Evolutionary conservation across 495 filamentous ascomycete species (phyloP).

Genomic region (Neurospora sp.): DNA sequence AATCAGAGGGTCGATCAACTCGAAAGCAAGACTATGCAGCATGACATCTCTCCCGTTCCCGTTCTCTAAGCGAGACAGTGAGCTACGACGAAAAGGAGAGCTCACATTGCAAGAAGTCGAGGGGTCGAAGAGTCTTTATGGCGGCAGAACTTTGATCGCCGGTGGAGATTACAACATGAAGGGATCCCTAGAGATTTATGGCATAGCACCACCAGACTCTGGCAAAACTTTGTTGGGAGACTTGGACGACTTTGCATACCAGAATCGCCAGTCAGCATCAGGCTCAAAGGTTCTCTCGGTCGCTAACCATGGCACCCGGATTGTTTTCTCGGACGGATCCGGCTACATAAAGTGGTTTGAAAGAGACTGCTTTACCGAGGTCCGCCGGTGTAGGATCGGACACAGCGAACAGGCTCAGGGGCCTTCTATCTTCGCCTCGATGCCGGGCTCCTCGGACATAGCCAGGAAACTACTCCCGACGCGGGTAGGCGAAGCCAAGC

Average conservation of each 20-base stretch:
- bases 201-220: constrained; percentile 31
- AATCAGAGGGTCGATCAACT: constrained; percentile 67
- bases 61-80: constrained; percentile 43
- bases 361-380: constrained; percentile 71
- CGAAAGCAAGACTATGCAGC: constrained; percentile 70
- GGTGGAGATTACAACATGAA: constrained; percentile 93
- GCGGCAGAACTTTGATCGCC: constrained; percentile 60
- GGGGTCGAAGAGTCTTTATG: constrained; percentile 37
- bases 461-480: constrained; percentile 63
- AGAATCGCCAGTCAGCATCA: constrained; percentile 78
- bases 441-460: constrained; percentile 49
- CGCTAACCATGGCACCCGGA: constrained; percentile 69
- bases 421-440: constrained; percentile 36
- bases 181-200: constrained; percentile 84
- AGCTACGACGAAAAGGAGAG: constrained; percentile 43
- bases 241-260: constrained; percentile 21
- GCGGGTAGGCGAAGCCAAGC: constrained; percentile 26
- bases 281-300: constrained; percentile 76
- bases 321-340: constrained; percentile 76
- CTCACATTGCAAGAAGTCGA: constrained; percentile 41
- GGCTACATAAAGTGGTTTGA: constrained; percentile 89
- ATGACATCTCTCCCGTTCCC: constrained; percentile 66
- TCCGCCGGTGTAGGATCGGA: constrained; percentile 64
- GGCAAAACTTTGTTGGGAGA: not conserved
- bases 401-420: constrained; percentile 32